Evolutionary conservation across 441 rosid genomes (phyloP).

Genomic region (Croton setiger): DNA sequence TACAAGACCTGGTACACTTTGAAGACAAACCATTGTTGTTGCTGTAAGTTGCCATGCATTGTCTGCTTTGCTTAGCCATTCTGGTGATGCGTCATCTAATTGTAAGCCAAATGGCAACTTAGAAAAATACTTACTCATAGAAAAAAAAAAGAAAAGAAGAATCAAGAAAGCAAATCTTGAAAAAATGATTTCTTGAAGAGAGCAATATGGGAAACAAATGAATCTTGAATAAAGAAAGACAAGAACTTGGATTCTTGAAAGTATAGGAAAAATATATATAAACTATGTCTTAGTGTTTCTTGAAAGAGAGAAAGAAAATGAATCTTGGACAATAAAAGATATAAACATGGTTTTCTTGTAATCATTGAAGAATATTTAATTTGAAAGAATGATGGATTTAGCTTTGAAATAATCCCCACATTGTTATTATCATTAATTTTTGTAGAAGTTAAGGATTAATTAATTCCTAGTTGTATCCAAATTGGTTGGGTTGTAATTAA

Average conservation of each 20-base stretch:
- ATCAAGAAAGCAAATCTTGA: too few species aligned
- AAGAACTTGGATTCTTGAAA: neutral
- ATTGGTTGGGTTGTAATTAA: constrained; percentile 9
- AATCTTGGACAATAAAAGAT: neutral
- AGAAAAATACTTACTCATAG: too few species aligned
- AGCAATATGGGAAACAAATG: neutral
- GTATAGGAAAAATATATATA: constrained; percentile 14
- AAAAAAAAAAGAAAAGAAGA: too few species aligned
- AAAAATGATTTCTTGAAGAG: neutral
- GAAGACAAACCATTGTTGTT: constrained; percentile 48
- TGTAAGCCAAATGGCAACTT: constrained; percentile 31
- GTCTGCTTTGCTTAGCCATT: constrained; percentile 54
- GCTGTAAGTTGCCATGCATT: constrained; percentile 66
- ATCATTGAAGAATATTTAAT: neutral
- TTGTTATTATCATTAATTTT: constrained; percentile 6
- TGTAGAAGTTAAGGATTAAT: neutral
- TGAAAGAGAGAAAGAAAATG: neutral
- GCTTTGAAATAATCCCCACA: constrained; percentile 34
- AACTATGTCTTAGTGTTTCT: too few species aligned
- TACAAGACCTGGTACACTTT: constrained; percentile 62
- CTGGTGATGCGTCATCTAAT: constrained; percentile 29
- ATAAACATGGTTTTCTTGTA: neutral
- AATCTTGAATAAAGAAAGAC: neutral
- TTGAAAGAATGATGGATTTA: constrained; percentile 11
- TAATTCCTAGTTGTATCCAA: neutral